Conservation (phyloP, 1,284 basidiomycete genomes). For the Cryptococcus sp. region DNA sequence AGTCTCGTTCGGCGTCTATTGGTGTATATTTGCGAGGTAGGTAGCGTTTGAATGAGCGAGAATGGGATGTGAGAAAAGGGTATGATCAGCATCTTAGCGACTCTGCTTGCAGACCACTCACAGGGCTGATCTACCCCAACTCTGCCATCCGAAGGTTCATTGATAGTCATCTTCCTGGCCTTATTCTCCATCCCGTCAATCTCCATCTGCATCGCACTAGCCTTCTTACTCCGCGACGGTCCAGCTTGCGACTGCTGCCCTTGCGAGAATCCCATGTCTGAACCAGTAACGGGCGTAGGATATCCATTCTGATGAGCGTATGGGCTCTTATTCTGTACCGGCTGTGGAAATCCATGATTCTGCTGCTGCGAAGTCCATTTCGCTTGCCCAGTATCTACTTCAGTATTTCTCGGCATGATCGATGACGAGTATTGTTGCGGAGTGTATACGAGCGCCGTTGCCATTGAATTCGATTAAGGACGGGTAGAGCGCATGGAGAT, state of each 20-base stretch:
- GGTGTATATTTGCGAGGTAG: background rate
- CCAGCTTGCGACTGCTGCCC: conserved; percentile 7
- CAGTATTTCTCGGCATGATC: too few relatives aligned
- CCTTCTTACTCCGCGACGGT: conserved; percentile 3
- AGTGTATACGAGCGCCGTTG: too few relatives aligned
- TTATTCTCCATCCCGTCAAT: conserved; percentile 9
- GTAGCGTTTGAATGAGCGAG: background rate
- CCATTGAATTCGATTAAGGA: too few relatives aligned
- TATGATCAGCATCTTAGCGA: background rate
- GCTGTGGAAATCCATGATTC: too few relatives aligned
- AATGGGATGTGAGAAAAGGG: background rate
- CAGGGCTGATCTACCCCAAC: conserved; percentile 41
- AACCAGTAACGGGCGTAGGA: background rate
- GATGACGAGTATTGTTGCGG: too few relatives aligned
- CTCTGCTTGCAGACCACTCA: conserved; percentile 16
- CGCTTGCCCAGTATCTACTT: too few relatives aligned
- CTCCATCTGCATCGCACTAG: conserved; percentile 7
- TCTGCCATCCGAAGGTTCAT: conserved; percentile 33
- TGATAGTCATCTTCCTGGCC: background rate
- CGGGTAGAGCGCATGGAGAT: too few relatives aligned
- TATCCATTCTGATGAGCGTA: background rate
- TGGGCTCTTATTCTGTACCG: too few relatives aligned
- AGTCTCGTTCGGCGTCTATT: conserved; percentile 47
- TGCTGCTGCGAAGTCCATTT: too few relatives aligned
- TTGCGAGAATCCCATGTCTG: too few relatives aligned